Evolutionary conservation across 208 protist species (phyloP), one percentile per base, ranked within the genome.

Genomic region (Naegleria lovaniensis): DNA sequence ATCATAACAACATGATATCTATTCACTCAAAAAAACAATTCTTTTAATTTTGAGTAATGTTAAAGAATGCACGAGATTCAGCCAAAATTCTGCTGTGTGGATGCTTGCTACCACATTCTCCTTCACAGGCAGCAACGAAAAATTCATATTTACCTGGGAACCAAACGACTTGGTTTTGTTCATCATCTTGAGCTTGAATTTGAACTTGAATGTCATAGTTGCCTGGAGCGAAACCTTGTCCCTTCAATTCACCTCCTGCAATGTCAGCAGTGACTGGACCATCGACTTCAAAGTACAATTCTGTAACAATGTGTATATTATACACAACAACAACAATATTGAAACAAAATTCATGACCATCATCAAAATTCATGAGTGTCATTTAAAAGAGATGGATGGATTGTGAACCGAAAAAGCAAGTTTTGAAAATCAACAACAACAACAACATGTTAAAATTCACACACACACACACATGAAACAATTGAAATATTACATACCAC

Each of bases 21-120:
- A n/a, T n/a, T n/a, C n/a, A n/a, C n/a, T n/a, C 43, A 48, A 48
- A 48, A 1, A 48, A 48, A 48, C 43, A 1, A 48, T 9, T 48
- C 43, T 48, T 48, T 48, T 48, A 48, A 7, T 48, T 48, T 1
- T 58, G 5, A 84, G 92, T 93, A 90, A 93, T 85, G 79, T 15
- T 85, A 83, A 93, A 93, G 25, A 52, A 39, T 33, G 88, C 43
- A 36, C 41, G 29, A 36, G 91, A 75, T 59, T 85, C 90, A 89
- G 91, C 59, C 6, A 92, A 85, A 59, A 88, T 86, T 84, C 67
- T 90, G 41, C 90, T 83, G 92, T 94, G 88, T 52, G 92, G 87
- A 91, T 94, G 92, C 52, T 58, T 91, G 33, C 40, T 84, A 43
- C 92, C 92, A 76, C 92, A 94, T 67, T 92, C 36, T 33, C 92